These are phyloP conservation scores for Fimicolochytrium jonesii DNA, from an alignment of 192 early-diverging fungal species.

Conservation along the genomic window DNA sequence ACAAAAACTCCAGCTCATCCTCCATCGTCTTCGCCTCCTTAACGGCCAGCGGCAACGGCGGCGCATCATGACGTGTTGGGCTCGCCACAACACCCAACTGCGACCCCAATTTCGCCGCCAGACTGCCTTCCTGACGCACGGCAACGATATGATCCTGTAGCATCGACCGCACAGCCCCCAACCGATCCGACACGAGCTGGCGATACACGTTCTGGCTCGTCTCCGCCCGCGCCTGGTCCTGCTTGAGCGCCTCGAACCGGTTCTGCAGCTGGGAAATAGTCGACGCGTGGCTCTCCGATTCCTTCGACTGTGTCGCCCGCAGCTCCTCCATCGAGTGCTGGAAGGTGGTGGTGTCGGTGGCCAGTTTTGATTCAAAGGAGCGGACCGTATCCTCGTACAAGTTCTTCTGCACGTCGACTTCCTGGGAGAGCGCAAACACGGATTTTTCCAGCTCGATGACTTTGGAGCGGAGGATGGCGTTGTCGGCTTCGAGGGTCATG, in stretches of 20 bases:
- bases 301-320: background rate
- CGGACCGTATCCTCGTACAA: background rate
- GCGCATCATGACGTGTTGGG: too few species aligned
- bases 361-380: background rate
- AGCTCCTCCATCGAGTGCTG: background rate
- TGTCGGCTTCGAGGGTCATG: slow-evolving; percentile 4
- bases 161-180: slow-evolving; percentile 7
- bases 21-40: background rate
- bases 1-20: slow-evolving; percentile 19
- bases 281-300: background rate
- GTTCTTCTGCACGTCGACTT: background rate
- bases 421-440: background rate
- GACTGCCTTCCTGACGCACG: background rate
- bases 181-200: background rate
- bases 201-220: background rate
- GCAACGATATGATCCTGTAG: slow-evolving; percentile 14
- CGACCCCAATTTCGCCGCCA: slow-evolving; percentile 6
- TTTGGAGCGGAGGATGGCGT: background rate
- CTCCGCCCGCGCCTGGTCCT: background rate
- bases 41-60: background rate
- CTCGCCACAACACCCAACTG: too few species aligned
- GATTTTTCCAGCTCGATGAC: slow-evolving; percentile 17
- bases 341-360: slow-evolving; percentile 5
- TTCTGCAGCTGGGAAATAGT: background rate
- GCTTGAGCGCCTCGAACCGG: slow-evolving; percentile 5